Evolutionary conservation across 2,329 filamentous ascomycete genomes (phyloP), one percentile per base, ranked within the genome.

Genomic region (Emergomyces orientalis): DNA sequence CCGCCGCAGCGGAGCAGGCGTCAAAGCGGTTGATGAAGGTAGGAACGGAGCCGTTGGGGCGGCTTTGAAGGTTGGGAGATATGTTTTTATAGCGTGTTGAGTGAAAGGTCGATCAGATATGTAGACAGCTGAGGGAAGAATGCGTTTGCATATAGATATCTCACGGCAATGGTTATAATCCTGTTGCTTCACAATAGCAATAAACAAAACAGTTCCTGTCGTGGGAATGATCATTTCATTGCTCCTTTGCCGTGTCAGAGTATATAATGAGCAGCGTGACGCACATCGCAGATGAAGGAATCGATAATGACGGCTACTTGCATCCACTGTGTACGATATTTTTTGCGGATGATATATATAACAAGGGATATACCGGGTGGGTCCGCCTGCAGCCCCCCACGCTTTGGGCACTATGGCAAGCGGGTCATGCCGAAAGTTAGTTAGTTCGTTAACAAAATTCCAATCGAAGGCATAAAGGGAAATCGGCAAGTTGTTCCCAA

Each of bases 11-110:
- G 14, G 27, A 17, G 34, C 32, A 39, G 32, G 54, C 54, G 47
- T 25, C 13, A 22, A 52, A 17, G 13, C 27, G 61, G 67, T 62
- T 11, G 69, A 69, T 67, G 70, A 70, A 52, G 9, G 13, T 6
- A 8, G 49, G 22, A 27, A 25, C 2, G 25, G 49, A 30, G 4
- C 17, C 11, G 25, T 30, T 52, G 6, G 49, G 25, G 17, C 54
- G 2, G 54, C 11, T 22, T 25, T 39, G 34, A 39, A 19, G n/a
- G 32, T 25, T 9, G 13, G 3, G 54, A 27, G 32, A 19, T n/a
- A n/a, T 22, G 32, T 1, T n/a, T 56, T 56, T 37, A 5, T 14
- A 22, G 32, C 19, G 27, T 32, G 19, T 56, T n/a, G 30, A 39
- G 11, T 14, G 9, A 39, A n/a, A n/a, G 45, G 45, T 14, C 32